phyloP scores from a whole-genome alignment of 139 green algal genomes.

The Desmodesmus armatus region DNA sequence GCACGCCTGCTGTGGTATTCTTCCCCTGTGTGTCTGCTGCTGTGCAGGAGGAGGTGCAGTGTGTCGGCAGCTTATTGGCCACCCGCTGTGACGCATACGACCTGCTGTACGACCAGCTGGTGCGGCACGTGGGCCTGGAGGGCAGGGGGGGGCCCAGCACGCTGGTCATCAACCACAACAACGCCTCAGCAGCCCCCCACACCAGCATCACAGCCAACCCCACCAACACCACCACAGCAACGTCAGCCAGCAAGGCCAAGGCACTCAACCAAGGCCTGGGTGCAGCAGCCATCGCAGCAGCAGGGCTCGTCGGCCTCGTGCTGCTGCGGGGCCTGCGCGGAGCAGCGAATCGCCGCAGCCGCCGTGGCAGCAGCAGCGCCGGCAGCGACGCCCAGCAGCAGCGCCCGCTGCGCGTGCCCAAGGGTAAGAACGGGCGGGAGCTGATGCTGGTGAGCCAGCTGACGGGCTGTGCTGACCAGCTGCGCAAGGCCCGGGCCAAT shows the following conservation, averaged over 20 bases:
- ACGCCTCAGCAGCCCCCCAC: conserved; percentile 9
- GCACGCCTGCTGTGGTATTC: neutral
- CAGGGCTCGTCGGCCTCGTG: conserved; percentile 13
- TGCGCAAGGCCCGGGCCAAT: conserved; percentile 45
- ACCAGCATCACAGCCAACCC: conserved; percentile 43
- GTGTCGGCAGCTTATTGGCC: conserved; percentile 30
- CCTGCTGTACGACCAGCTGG: conserved; percentile 48
- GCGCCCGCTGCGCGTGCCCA: conserved; percentile 18
- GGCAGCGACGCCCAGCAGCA: neutral
- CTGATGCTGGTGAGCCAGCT: conserved; percentile 38
- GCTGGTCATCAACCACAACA: conserved; percentile 36
- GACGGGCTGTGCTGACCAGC: conserved; percentile 40
- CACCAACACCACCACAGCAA: conserved; percentile 41
- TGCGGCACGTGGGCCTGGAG: conserved; percentile 24
- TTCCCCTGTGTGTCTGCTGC: neutral
- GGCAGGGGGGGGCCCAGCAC: conserved; percentile 8
- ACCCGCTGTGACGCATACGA: conserved; percentile 43
- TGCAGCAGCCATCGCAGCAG: conserved; percentile 33
- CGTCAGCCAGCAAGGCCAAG: conserved; percentile 33
- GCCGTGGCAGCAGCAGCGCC: neutral
- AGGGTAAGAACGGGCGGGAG: conserved; percentile 32
- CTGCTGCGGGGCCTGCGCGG: conserved; percentile 12
- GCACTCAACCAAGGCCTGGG: conserved; percentile 39
- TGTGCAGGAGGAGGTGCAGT: conserved; percentile 34
- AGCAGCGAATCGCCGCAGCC: neutral